Base-by-base conservation (phyloP, 257 asterid genomes). In the Thymus mandschuricus region DNA sequence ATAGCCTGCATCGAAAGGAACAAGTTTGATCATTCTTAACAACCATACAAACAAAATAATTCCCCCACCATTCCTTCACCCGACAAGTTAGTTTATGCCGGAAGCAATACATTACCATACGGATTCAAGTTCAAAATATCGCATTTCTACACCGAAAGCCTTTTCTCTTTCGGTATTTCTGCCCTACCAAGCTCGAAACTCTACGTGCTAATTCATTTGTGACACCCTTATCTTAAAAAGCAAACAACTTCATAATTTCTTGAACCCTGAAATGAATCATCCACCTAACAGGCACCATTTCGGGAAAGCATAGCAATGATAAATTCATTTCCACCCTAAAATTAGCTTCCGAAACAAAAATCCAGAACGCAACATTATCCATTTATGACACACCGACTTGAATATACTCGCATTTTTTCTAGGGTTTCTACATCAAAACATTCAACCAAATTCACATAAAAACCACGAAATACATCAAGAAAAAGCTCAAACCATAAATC, bases 361-460 rank as follows among this genome's bases (percentile, higher is more conserved):
- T 10, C 30, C 67, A 64, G 21, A 31, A 31, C 10, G 21, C 34
- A 46, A 50, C 62, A 60, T 33, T 5, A 60, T 44, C 63, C 64
- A 28, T 63, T 41, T 30, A 33, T 50, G 21, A 48, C 52, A 54
- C 60, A 31, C 56, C 31, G 11, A 40, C 27, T 21, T 49, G 2
- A 67, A 35, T 30, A 57, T 12, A 64, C 57, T 31, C 41, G 1
- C 45, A 21, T 74, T 34, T 3, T 3, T 31, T 61, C 63, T 9
- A 10, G 11, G 64, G 76, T n/a, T 64, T 15, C 33, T 6, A 13
- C 48, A 68, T 10, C 68, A 41, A n/a, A 15, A 77, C 41, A 54
- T 61, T 45, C 45, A 44, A 21, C 61, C 21, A 10, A 38, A 49
- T 27, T 54, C 56, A 68, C 63, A 63, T 12, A 7, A 57, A 68